A percentile compares a stretch with the other conserved stretches of the same genome.
phyloP scores from a whole-genome alignment of 768 basidiomycete species.

The Tulasnella sp. region DNA sequence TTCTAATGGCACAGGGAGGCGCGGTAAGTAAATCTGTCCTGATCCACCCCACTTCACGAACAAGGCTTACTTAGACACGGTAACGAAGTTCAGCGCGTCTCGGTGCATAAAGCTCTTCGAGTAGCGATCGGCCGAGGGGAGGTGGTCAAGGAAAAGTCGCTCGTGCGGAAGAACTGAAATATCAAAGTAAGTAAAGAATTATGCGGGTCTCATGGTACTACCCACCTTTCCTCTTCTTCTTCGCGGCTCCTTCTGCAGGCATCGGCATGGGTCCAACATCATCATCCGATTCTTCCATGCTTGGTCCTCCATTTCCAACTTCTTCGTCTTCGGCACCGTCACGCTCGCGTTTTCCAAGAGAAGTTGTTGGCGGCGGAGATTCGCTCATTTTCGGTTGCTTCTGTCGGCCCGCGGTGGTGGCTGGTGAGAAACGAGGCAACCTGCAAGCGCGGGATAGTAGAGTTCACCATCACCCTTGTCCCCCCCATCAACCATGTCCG shows the following conservation, averaged over 20 bases:
- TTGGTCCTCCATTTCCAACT: constrained; percentile 14
- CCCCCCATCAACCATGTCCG: background rate
- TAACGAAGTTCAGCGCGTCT: constrained; percentile 82
- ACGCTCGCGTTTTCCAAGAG: constrained; percentile 63
- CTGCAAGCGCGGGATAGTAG: background rate
- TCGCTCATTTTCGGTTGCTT: constrained; percentile 9
- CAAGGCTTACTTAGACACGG: constrained; percentile 72
- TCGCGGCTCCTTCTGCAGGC: constrained; percentile 48
- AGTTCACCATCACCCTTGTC: background rate
- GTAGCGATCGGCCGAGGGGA: constrained; percentile 90
- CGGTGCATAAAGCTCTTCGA: constrained; percentile 98
- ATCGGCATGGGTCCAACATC: constrained; percentile 90
- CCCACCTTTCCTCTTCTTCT: constrained; percentile 82
- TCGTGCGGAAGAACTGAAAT: constrained; percentile 87
- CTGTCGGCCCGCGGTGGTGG: background rate
- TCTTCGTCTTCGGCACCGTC: constrained; percentile 36
- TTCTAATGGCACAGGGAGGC: constrained; percentile 48
- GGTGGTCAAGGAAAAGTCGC: constrained; percentile 83
- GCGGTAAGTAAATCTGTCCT: background rate
- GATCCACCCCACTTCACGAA: background rate
- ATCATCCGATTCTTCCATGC: constrained; percentile 53
- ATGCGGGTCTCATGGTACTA: constrained; percentile 32
- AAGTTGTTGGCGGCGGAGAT: constrained; percentile 31
- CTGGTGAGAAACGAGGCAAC: background rate
- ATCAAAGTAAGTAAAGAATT: constrained; percentile 22